Evolutionary conservation across 805 yeast genomes (phyloP), one percentile per base, ranked within the genome.

Genomic region (Lachancea waltii): DNA sequence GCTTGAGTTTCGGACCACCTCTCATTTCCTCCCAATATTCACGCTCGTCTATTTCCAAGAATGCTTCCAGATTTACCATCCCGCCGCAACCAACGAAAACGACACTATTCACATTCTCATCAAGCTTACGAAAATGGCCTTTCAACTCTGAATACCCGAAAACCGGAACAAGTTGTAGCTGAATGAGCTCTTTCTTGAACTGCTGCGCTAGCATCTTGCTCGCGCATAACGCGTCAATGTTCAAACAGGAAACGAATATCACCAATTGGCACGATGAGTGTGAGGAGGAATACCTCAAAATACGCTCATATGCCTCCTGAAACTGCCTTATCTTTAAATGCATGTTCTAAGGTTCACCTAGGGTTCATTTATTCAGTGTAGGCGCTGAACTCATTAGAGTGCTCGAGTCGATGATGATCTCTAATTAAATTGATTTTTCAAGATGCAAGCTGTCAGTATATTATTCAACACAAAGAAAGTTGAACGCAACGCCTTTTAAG

Each of bases 21-120:
- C 51, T 53, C 6, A 31, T 32, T 11, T 59, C 65, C 3, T 63
- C 62, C 9, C 78, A 46, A 38, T 70, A 74, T 5, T 74, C 75
- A 32, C 73, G 68, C 3, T 74, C 68, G 40, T 79, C 77, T 9
- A 82, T 71, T 13, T 79, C 85, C 28, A 84, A 66, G 53, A 82
- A 82, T 17, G 75, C 65, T 54, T 84, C 95, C 21, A 92, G 53
- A 58, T 92, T 97, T 8, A 89, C 75, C 75, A 83, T 77, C 3
- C 95, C 94, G 10, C 98, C 98, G 63, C 96, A 92, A 0, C 98
- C 98, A 0, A 92, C 64, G 28, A 89, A 66, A 4, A 92, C 60
- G 14, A 90, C 82, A 51, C 81, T 86, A 4, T 78, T 65, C 6
- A 92, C 77, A 36, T 85, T 90, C 5, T 64, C 70, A 54, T 89